Percentiles rank a stretch among this genome's conserved stretches.
Evolutionary conservation across 2,329 filamentous ascomycete species (phyloP).

Genomic region (Cladophialophora carrionii): DNA sequence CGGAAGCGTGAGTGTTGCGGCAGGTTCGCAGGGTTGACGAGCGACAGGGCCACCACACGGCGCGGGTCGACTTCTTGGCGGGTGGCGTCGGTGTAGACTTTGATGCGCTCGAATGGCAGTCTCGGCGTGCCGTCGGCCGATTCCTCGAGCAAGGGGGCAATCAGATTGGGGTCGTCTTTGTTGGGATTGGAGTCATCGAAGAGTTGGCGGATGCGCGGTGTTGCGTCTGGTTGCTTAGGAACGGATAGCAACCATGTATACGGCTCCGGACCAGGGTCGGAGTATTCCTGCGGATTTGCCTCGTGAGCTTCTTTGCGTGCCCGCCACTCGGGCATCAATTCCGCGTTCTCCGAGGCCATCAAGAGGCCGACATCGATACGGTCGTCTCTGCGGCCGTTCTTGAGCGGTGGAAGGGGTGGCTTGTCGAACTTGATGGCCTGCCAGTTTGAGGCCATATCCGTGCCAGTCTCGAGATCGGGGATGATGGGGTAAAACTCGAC

Average conservation of each 20-base stretch:
- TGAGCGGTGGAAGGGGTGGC: slow-evolving; percentile 55
- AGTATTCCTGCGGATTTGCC: slow-evolving; percentile 54
- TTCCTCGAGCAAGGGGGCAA: slow-evolving; percentile 47
- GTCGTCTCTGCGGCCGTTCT: slow-evolving; percentile 56
- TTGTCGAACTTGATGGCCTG: slow-evolving; percentile 65
- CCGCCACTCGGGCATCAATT: slow-evolving; percentile 52
- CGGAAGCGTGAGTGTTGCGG: slow-evolving; percentile 39
- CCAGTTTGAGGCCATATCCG: slow-evolving; percentile 59
- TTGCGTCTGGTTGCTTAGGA: slow-evolving; percentile 53
- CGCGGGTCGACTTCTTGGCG: slow-evolving; percentile 59
- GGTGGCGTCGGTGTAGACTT: slow-evolving; percentile 63
- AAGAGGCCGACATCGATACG: slow-evolving; percentile 63
- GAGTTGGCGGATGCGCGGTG: slow-evolving; percentile 59
- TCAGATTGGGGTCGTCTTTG: slow-evolving; percentile 57
- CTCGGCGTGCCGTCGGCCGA: slow-evolving; percentile 48
- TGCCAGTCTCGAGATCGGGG: slow-evolving; percentile 63
- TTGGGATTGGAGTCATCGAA: slow-evolving; percentile 58
- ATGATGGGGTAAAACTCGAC: slow-evolving; percentile 64
- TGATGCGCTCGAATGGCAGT: slow-evolving; percentile 52
- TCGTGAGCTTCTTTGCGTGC: slow-evolving; percentile 54
- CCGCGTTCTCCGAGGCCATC: slow-evolving; percentile 56
- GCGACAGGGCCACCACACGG: slow-evolving; percentile 61
- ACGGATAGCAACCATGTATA: slow-evolving; percentile 66
- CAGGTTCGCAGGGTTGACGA: slow-evolving; percentile 56
- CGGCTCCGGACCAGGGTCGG: slow-evolving; percentile 57